Percentiles rank a stretch among this genome's conserved stretches.
Evolutionary conservation across 1,284 basidiomycete species (phyloP).

Genomic region (Cystobasidium slooffiae): DNA sequence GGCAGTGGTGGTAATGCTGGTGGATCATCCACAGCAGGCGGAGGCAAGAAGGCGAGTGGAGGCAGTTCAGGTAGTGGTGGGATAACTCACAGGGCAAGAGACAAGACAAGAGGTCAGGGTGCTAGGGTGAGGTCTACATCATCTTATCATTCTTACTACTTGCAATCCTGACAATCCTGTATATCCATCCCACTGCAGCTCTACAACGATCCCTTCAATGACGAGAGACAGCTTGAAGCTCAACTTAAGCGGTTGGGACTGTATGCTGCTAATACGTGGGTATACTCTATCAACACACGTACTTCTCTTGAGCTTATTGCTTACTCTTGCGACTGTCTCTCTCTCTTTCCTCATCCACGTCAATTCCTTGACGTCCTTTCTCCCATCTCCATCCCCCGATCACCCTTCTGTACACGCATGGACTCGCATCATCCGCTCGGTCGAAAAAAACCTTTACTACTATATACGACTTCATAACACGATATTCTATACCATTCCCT

Average conservation of each 20-base stretch:
- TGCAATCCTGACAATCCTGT: neutral
- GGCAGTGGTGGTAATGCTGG: constrained; percentile 4
- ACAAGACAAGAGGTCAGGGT: constrained; percentile 34
- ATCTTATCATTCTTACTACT: neutral
- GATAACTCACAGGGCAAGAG: constrained; percentile 25
- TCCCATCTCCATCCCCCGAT: too few species aligned
- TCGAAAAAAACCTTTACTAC: too few species aligned
- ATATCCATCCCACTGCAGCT: constrained; percentile 42
- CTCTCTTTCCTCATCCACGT: neutral
- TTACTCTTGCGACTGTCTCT: neutral
- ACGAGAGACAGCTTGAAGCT: constrained; percentile 67
- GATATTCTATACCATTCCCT: too few species aligned
- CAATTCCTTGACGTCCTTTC: too few species aligned
- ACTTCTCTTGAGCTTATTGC: neutral
- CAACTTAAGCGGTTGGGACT: constrained; percentile 74
- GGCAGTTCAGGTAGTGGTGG: constrained; percentile 5
- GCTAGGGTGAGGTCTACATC: constrained; percentile 17
- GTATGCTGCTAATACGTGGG: constrained; percentile 65
- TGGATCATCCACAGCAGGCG: constrained; percentile 5
- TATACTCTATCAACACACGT: constrained; percentile 3
- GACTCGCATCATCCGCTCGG: too few species aligned
- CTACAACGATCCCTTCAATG: constrained; percentile 65
- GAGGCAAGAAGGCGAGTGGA: constrained; percentile 10
- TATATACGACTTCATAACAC: too few species aligned
- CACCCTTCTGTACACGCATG: too few species aligned